phyloP scores from a whole-genome alignment of 352 stramenopile genomes.

The Elongisporangium undulatum region DNA sequence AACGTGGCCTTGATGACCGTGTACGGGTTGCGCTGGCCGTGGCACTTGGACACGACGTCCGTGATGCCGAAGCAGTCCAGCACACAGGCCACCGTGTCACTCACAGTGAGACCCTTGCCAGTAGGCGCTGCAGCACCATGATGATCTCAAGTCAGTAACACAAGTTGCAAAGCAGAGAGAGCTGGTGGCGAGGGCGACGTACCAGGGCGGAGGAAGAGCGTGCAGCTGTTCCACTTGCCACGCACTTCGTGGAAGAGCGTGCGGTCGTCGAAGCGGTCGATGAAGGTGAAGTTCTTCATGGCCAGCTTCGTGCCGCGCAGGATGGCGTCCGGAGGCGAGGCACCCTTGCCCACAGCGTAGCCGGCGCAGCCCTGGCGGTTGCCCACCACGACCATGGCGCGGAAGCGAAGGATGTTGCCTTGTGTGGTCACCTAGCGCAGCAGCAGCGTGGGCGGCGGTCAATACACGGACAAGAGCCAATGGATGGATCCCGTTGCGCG shows the following conservation, averaged over 20 bases:
- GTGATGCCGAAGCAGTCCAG: constrained; percentile 92
- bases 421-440: constrained; percentile 74
- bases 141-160: not conserved
- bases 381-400: constrained; percentile 91
- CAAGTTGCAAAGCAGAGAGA: not conserved
- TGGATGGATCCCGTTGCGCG: not conserved
- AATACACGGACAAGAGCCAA: not conserved
- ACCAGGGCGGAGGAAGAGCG: constrained; percentile 79
- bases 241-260: constrained; percentile 91
- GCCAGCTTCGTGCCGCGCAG: constrained; percentile 85
- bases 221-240: constrained; percentile 95
- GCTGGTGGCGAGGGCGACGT: not conserved
- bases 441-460: not conserved
- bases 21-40: constrained; percentile 93
- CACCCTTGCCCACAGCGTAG: constrained; percentile 92
- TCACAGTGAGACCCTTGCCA: constrained; percentile 72
- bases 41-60: constrained; percentile 89
- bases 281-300: constrained; percentile 93
- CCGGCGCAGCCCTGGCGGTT: constrained; percentile 92
- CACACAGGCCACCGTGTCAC: constrained; percentile 78
- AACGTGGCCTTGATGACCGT: constrained; percentile 95
- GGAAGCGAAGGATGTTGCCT: constrained; percentile 91
- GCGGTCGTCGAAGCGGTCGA: constrained; percentile 91
- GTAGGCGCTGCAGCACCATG: constrained; percentile 46
- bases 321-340: constrained; percentile 86